These are phyloP conservation scores for Aspergillus sp. DNA, from an alignment of 2,329 filamentous ascomycete species.

Conservation along the genomic window DNA sequence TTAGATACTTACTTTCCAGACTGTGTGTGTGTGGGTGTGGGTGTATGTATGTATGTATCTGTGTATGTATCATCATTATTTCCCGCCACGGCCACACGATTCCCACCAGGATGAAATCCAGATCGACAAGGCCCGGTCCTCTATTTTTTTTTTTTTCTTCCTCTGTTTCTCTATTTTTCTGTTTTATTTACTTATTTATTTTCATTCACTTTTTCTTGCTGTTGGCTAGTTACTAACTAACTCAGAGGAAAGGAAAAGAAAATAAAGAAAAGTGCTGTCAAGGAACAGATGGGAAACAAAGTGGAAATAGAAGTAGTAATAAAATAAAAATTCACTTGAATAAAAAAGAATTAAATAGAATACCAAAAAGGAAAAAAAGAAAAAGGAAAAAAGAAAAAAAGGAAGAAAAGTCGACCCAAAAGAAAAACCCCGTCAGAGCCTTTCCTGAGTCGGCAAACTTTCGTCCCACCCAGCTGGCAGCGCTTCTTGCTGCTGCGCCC, in stretches of 20 bases:
- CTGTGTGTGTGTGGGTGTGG: neutral
- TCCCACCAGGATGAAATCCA: slow-evolving; percentile 13
- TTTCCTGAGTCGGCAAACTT: slow-evolving; percentile 22
- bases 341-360: neutral
- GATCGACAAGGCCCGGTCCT: slow-evolving; percentile 16
- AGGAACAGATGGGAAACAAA: neutral
- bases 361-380: neutral
- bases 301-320: neutral
- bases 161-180: too few relatives aligned
- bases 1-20: neutral
- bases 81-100: slow-evolving; percentile 16
- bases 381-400: neutral
- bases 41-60: too few relatives aligned
- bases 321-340: neutral
- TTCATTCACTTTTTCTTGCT: too few relatives aligned
- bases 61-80: neutral
- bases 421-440: neutral
- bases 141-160: neutral
- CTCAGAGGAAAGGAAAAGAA: neutral
- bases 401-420: too few relatives aligned
- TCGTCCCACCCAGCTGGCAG: slow-evolving; percentile 22
- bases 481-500: slow-evolving; percentile 17
- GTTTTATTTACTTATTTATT: too few relatives aligned
- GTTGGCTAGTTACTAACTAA: neutral
- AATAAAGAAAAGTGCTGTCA: neutral